These are phyloP conservation scores for Cladosporium sp. DNA, from an alignment of 2,329 filamentous ascomycete species.

Conservation along the genomic window DNA sequence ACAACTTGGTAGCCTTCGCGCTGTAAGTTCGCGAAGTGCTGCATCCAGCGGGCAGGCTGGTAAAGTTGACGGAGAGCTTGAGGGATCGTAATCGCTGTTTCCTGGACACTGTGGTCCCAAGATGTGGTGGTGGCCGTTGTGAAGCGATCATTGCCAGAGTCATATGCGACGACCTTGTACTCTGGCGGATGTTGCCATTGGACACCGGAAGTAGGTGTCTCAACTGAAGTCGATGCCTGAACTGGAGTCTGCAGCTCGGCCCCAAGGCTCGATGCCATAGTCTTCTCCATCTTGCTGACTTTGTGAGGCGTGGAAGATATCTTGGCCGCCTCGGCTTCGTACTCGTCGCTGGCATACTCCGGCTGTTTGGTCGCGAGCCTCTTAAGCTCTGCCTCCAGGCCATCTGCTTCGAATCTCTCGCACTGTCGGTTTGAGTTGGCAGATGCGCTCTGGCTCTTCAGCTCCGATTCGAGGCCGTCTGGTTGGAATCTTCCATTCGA, in stretches of 20 bases:
- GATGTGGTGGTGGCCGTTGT: conserved; percentile 54
- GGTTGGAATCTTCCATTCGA: background rate
- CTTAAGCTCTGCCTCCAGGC: conserved; percentile 7
- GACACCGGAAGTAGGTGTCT: background rate
- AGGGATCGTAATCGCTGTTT: conserved; percentile 52
- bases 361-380: background rate
- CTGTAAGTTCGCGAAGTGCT: conserved; percentile 56
- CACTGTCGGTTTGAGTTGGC: background rate
- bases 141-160: conserved; percentile 54
- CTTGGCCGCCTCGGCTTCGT: conserved; percentile 10
- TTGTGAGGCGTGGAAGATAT: background rate
- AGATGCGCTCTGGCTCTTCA: background rate
- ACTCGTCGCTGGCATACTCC: conserved; percentile 5
- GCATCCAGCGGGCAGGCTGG: conserved; percentile 60
- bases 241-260: background rate
- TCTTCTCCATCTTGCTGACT: conserved; percentile 9
- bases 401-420: background rate
- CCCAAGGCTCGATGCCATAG: conserved; percentile 2
- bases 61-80: conserved; percentile 58
- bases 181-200: conserved; percentile 33
- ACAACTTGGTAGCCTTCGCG: conserved; percentile 62
- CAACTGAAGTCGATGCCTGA: background rate
- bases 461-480: conserved; percentile 5
- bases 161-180: conserved; percentile 65
- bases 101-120: conserved; percentile 45